A percentile compares a stretch with the other conserved stretches of the same genome.
Evolutionary conservation across 1,284 basidiomycete species (phyloP).

Genomic region (Puccinia polysora): DNA sequence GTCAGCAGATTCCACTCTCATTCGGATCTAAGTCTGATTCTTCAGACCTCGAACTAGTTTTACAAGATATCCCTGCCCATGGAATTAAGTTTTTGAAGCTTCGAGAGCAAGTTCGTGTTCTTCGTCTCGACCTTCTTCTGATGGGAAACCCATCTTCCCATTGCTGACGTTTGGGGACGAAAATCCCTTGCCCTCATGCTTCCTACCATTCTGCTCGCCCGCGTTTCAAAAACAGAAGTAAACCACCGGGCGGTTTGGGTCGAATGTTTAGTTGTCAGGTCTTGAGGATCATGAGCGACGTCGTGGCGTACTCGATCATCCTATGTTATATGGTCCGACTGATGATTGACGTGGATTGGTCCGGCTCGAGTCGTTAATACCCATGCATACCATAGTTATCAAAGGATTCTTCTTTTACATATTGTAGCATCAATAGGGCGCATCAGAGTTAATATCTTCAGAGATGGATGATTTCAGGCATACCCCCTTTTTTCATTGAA

Average conservation of each 20-base stretch:
- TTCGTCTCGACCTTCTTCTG: not conserved
- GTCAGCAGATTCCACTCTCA: conserved; percentile 1
- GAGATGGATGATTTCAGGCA: too few relatives aligned
- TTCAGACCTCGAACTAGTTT: conserved; percentile 13
- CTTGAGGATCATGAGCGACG: not conserved
- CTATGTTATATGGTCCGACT: conserved; percentile 8
- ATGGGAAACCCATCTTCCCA: not conserved
- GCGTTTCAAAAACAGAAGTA: not conserved
- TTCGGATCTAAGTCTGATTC: not conserved
- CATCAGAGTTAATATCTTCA: too few relatives aligned
- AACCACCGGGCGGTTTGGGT: not conserved
- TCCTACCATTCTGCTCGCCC: not conserved
- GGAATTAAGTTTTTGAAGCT: conserved; percentile 20
- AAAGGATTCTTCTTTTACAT: too few relatives aligned
- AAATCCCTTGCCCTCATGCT: not conserved
- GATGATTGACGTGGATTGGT: too few relatives aligned
- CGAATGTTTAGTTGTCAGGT: not conserved
- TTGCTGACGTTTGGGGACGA: too few relatives aligned
- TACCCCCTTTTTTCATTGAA: too few relatives aligned
- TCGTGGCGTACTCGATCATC: conserved; percentile 1
- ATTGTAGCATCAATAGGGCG: too few relatives aligned
- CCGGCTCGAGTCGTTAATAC: too few relatives aligned
- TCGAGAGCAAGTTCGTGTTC: conserved; percentile 21
- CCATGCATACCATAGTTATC: too few relatives aligned
- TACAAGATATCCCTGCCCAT: conserved; percentile 18